These are phyloP conservation scores for Podaxis pistillaris DNA, from an alignment of 768 basidiomycete species.

Conservation along the genomic window DNA sequence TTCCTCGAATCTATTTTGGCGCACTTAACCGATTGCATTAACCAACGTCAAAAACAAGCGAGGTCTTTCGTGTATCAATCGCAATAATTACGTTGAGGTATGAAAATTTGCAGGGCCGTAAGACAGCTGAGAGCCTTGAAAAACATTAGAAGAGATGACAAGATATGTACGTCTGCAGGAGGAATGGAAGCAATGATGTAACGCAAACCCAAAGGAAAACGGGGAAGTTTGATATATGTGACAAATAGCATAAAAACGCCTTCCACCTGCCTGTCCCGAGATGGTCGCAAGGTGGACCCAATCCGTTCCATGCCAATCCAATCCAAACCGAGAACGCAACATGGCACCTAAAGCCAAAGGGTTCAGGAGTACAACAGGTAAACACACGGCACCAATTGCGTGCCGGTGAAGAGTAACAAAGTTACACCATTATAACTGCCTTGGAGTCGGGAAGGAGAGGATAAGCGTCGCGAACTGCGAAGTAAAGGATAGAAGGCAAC, in stretches of 20 bases:
- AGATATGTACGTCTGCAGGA: background rate
- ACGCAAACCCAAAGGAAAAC: background rate
- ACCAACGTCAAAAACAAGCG: background rate
- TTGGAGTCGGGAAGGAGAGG: background rate
- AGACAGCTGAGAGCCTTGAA: too few species aligned
- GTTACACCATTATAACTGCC: background rate
- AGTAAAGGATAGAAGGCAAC: background rate
- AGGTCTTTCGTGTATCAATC: background rate
- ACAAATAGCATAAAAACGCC: background rate
- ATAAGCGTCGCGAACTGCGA: background rate
- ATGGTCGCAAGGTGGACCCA: background rate
- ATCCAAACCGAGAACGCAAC: background rate
- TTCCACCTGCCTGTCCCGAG: background rate
- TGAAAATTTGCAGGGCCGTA: too few species aligned
- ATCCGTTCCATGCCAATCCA: background rate
- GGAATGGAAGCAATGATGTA: too few species aligned
- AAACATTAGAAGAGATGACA: background rate
- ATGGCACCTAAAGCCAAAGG: background rate
- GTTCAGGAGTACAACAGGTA: background rate
- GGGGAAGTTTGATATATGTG: background rate
- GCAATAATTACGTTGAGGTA: background rate
- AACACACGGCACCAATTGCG: background rate
- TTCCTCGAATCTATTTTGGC: background rate
- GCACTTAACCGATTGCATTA: background rate
- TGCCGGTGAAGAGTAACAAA: background rate